A percentile compares a stretch with the other conserved stretches of the same genome.
These are phyloP conservation scores for Venustampulla echinocandica DNA, from an alignment of 495 filamentous ascomycete genomes.

Conservation along the genomic window DNA sequence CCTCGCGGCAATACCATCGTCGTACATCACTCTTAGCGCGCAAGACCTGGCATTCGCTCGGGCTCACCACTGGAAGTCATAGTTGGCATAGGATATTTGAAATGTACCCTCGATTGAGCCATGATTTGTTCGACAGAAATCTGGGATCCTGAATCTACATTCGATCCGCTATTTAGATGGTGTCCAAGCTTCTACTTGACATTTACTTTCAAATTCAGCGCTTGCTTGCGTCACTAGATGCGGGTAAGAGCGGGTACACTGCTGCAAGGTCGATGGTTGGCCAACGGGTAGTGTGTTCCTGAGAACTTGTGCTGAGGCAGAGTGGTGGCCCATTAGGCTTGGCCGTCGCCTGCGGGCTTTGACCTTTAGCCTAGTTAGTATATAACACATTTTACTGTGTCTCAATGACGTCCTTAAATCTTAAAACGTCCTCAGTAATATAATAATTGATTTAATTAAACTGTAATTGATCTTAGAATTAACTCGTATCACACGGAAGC, in stretches of 20 bases:
- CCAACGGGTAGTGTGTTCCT: not conserved
- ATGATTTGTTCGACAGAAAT: slow-evolving; percentile 13
- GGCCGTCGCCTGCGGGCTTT: not conserved
- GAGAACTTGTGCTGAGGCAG: too few relatives aligned
- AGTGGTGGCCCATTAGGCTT: too few relatives aligned
- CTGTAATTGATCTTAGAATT: too few relatives aligned
- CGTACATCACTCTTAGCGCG: slow-evolving; percentile 12
- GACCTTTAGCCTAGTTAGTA: not conserved
- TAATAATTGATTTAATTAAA: slow-evolving; percentile 8
- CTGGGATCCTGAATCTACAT: slow-evolving; percentile 2
- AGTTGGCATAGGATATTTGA: slow-evolving; percentile 8
- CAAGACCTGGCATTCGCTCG: slow-evolving; percentile 12
- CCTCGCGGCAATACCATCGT: slow-evolving; percentile 13
- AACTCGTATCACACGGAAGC: too few relatives aligned
- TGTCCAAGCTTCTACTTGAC: not conserved
- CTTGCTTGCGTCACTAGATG: not conserved
- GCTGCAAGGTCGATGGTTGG: not conserved
- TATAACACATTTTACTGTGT: not conserved
- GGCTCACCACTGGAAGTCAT: slow-evolving; percentile 6
- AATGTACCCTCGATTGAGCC: not conserved
- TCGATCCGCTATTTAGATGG: slow-evolving; percentile 1
- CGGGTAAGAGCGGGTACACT: not conserved
- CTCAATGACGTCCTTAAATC: not conserved
- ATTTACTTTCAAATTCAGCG: slow-evolving; percentile 6
- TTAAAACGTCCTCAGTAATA: not conserved